These are phyloP conservation scores for Martiniozyma asiatica DNA, from an alignment of 1,139 yeast species.

Conservation along the genomic window DNA sequence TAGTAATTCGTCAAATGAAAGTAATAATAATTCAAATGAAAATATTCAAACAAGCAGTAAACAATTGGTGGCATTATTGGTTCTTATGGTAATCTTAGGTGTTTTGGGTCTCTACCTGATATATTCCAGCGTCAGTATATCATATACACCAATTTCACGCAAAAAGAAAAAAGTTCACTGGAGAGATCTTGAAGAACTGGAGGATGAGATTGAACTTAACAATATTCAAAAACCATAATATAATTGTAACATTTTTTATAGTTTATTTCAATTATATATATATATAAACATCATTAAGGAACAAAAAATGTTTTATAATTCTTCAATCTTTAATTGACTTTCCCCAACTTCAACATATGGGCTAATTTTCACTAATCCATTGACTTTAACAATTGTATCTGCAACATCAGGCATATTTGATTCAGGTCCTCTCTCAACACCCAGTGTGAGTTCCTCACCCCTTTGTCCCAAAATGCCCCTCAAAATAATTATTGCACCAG, in stretches of 20 bases:
- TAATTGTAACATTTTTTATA: too few species aligned
- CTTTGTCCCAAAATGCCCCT: slow-evolving; percentile 5
- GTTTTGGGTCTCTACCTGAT: slow-evolving; percentile 22
- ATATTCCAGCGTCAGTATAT: slow-evolving; percentile 10
- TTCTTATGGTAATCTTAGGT: slow-evolving; percentile 17
- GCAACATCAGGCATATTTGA: slow-evolving; percentile 62
- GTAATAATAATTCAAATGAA: background rate
- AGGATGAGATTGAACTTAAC: too few species aligned
- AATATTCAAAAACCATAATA: too few species aligned
- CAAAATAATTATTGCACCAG: slow-evolving; percentile 69
- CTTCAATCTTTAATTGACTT: too few species aligned
- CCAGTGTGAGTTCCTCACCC: slow-evolving; percentile 11
- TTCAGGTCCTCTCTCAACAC: slow-evolving; percentile 73
- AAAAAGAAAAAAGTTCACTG: slow-evolving; percentile 47
- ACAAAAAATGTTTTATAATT: too few species aligned
- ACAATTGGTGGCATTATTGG: slow-evolving; percentile 5
- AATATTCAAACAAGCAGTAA: background rate
- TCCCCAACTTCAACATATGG: slow-evolving; percentile 48
- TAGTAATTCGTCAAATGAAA: background rate
- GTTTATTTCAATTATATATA: too few species aligned
- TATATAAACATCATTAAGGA: too few species aligned
- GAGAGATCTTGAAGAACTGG: slow-evolving; percentile 28
- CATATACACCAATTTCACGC: slow-evolving; percentile 6
- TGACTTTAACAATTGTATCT: slow-evolving; percentile 54
- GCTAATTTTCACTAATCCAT: slow-evolving; percentile 35